Conservation (phyloP, 2,329 filamentous ascomycete species). For the Cercospora sp. region DNA sequence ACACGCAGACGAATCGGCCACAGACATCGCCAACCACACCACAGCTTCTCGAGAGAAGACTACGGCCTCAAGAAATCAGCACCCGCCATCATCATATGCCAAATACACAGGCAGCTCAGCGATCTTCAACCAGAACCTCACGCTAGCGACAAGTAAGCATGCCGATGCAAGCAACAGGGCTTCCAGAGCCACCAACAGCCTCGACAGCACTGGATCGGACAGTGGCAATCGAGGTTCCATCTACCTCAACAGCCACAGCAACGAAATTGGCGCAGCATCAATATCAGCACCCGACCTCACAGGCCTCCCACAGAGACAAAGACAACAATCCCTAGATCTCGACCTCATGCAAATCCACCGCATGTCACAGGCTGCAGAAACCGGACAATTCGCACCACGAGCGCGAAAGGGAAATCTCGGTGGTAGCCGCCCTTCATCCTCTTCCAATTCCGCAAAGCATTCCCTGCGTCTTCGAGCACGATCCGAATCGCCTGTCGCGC, state of each 20-base stretch:
- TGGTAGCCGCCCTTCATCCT: slow-evolving; percentile 2
- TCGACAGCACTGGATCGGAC: slow-evolving; percentile 14
- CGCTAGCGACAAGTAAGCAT: slow-evolving; percentile 36
- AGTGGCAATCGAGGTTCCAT: slow-evolving; percentile 29
- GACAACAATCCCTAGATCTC: slow-evolving; percentile 32
- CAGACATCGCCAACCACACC: neutral
- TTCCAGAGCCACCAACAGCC: slow-evolving; percentile 27
- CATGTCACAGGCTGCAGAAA: slow-evolving; percentile 53
- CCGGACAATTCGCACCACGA: slow-evolving; percentile 46
- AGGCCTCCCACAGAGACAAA: slow-evolving; percentile 12
- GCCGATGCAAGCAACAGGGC: slow-evolving; percentile 34
- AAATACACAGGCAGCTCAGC: slow-evolving; percentile 42
- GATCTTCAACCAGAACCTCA: slow-evolving; percentile 37
- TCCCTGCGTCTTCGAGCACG: slow-evolving; percentile 4
- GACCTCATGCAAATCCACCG: slow-evolving; percentile 49
- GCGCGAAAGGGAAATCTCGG: slow-evolving; percentile 22
- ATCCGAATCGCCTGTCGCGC: slow-evolving; percentile 1
- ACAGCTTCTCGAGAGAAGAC: slow-evolving; percentile 5
- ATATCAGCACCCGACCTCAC: slow-evolving; percentile 30
- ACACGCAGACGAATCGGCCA: neutral
- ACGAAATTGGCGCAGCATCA: slow-evolving; percentile 30
- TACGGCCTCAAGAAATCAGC: slow-evolving; percentile 28
- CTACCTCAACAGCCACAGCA: slow-evolving; percentile 26
- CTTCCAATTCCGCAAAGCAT: neutral
- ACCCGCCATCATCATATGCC: slow-evolving; percentile 40